Evolutionary conservation across 805 yeast species (phyloP).

Genomic region (Ogataea nonfermentans): DNA sequence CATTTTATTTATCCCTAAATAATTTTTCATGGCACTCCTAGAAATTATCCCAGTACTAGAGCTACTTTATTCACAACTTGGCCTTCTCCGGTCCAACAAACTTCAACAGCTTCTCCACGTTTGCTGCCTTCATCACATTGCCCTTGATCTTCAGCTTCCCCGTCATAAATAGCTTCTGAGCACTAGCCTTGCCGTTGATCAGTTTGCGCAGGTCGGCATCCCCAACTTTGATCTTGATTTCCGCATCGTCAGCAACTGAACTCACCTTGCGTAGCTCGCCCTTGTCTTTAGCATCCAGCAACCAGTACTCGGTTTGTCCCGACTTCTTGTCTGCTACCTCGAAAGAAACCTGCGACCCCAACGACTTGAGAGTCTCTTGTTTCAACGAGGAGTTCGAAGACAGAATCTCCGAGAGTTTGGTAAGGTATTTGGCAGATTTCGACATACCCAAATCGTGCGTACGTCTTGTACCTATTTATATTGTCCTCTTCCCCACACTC

Average conservation of each 20-base stretch:
- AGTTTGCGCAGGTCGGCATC: conserved; percentile 72
- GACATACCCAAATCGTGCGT: conserved; percentile 4
- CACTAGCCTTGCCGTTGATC: conserved; percentile 75
- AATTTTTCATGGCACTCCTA: background rate
- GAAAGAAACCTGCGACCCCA: conserved; percentile 46
- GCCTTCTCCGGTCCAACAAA: conserved; percentile 43
- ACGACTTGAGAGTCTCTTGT: conserved; percentile 30
- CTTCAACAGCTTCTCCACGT: conserved; percentile 67
- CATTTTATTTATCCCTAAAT: too few relatives aligned
- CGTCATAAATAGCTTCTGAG: conserved; percentile 79
- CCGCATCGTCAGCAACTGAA: conserved; percentile 44
- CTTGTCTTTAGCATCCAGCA: conserved; percentile 60
- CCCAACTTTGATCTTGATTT: conserved; percentile 60
- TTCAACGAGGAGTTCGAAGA: conserved; percentile 19
- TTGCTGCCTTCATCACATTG: conserved; percentile 86
- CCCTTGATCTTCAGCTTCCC: conserved; percentile 88
- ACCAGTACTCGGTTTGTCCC: conserved; percentile 56
- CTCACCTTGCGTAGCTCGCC: conserved; percentile 40
- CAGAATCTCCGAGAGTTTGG: conserved; percentile 17
- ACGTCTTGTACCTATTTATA: conserved; percentile 2
- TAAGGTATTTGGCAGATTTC: conserved; percentile 19
- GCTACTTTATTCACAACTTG: conserved; percentile 44
- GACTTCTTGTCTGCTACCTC: conserved; percentile 63
- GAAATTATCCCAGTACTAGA: background rate
- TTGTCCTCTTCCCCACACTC: conserved; percentile 11